phyloP scores from a whole-genome alignment of 805 yeast genomes.

The Torulaspora indica region DNA sequence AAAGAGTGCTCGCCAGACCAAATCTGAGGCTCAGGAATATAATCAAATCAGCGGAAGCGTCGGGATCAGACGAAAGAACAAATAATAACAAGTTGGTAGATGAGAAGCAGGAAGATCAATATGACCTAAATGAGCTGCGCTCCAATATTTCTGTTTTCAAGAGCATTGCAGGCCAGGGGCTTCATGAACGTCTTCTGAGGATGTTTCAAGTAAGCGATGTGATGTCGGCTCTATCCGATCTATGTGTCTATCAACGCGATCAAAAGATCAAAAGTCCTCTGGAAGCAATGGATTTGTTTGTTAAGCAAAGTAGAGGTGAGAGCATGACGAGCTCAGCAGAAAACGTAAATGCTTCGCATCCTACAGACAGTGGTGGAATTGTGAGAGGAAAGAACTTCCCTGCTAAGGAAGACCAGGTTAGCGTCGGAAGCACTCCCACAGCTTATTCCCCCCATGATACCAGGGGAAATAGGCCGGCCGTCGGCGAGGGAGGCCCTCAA shows the following conservation, averaged over 20 bases:
- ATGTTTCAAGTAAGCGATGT: constrained; percentile 72
- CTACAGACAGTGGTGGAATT: background rate
- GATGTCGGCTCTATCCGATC: constrained; percentile 63
- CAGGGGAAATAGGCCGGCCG: background rate
- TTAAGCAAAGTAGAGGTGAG: constrained; percentile 12
- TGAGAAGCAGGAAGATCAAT: constrained; percentile 7
- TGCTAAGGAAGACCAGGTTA: background rate
- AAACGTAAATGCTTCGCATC: background rate
- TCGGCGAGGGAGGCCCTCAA: background rate
- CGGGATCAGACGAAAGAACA: constrained; percentile 1
- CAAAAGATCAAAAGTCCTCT: constrained; percentile 50
- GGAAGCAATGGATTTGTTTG: constrained; percentile 47
- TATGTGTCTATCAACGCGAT: constrained; percentile 54
- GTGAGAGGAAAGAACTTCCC: background rate
- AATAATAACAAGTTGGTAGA: constrained; percentile 4
- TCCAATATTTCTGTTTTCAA: constrained; percentile 44
- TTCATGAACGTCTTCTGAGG: constrained; percentile 62
- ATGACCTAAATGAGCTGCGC: constrained; percentile 32
- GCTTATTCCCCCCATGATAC: constrained; percentile 7
- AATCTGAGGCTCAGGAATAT: constrained; percentile 19
- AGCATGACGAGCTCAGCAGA: background rate
- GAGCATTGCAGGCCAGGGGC: constrained; percentile 53
- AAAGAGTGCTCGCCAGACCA: constrained; percentile 38
- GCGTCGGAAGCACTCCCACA: constrained; percentile 7
- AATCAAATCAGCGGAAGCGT: constrained; percentile 9